Base-by-base conservation (phyloP, 2,329 filamentous ascomycete species). In the Nemania sp. region DNA sequence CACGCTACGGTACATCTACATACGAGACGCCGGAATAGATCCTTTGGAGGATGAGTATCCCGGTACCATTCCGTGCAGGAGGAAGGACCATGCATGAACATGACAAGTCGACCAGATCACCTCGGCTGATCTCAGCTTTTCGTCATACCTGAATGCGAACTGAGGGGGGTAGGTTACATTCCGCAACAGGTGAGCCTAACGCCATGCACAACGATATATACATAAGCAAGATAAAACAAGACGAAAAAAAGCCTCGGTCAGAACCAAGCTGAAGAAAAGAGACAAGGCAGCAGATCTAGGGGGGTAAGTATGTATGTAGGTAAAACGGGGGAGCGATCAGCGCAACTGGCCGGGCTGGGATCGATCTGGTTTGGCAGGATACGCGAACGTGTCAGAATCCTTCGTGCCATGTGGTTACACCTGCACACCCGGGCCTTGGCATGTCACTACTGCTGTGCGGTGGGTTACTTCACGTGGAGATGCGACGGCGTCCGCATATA, bases 11-110 rank as follows among this genome's bases (percentile, higher is more conserved):
- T 49, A 27, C 47, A 10, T 22, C 47, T 51, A 3, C 13, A 27
- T 24, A 51, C 47, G 47, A 51, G 47, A 51, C 47, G 29, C 35
- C 35, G 51, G 52, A 24, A 51, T 32, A 29, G 62, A 57, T 62
- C 52, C 66, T 45, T 18, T 20, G n/a, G 45, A 60, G 63, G 67
- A 69, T 66, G 29, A 38, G 24, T 52, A 59, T 43, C 67, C 62
- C 15, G 32, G 62, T 24, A 29, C 53, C 29, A 22, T 62, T 55
- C 57, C 62, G 29, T 35, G 53, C 53, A 32, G 52, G n/a, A 54
- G 47, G 49, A 69, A 68, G 54, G 59, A 66, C 67, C 67, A 66
- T 69, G 63, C 67, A 69, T 59, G 49, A 56, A 43, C 26, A 45
- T 43, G 55, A 27, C 32, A 24, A n/a, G n/a, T 32, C 35, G 41